Evolutionary conservation across 345 rosid genomes (phyloP), one percentile per base, ranked within the genome.

Genomic region (Hibiscus syriacus): DNA sequence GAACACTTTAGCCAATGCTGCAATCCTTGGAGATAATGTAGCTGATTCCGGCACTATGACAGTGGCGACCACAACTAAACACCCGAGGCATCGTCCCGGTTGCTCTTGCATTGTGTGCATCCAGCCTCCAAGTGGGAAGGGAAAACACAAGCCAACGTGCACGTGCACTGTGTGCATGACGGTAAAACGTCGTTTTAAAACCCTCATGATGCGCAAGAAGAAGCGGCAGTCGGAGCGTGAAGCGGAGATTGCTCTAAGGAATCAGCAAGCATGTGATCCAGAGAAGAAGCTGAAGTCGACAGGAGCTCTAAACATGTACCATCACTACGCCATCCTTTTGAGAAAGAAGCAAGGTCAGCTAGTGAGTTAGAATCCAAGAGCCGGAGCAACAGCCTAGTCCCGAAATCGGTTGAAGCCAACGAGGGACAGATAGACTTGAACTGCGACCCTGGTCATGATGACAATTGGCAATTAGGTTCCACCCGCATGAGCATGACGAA

Each of bases 121-220:
- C n/a, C n/a, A n/a, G n/a, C n/a, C n/a, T n/a, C n/a, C n/a, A n/a
- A n/a, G n/a, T n/a, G n/a, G n/a, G n/a, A n/a, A n/a, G n/a, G n/a
- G n/a, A n/a, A n/a, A n/a, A n/a, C n/a, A n/a, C n/a, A n/a, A n/a
- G n/a, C n/a, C n/a, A n/a, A n/a, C n/a, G n/a, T n/a, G n/a, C n/a
- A n/a, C n/a, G n/a, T n/a, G n/a, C n/a, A n/a, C n/a, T n/a, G n/a
- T n/a, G 39, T 65, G 69, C 56, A n/a, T 65, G 69, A 65, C 69
- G 12, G 69, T 65, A 26, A 93, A 90, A 73, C 89, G 96, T 23
- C 90, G 97, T 46, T 93, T 90, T 71, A 93, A 86, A 74, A 93
- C 98, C 57, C 84, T 93, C 34, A 93, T 87, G 98, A 85, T 90
- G 90, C 87, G 96, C 67, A 94, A 90, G 76, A 84, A 90, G 76